phyloP scores from a whole-genome alignment of 805 yeast species.

The Danielia oregonensis region DNA sequence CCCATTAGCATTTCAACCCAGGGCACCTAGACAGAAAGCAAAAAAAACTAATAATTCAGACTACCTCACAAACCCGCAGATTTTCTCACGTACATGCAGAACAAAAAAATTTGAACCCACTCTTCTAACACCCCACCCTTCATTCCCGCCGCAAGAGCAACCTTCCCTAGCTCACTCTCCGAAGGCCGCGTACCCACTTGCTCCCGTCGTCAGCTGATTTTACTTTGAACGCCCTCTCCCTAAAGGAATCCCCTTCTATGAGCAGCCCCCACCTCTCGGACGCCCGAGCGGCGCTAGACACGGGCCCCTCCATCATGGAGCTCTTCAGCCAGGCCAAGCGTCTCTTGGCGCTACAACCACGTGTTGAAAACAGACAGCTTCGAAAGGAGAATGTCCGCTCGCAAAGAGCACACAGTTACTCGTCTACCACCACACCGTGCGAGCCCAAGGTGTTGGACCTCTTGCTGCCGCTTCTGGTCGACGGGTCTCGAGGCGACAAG shows the following conservation, averaged over 20 bases:
- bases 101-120: too few species aligned
- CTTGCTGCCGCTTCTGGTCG: constrained; percentile 38
- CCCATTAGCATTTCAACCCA: too few species aligned
- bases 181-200: too few species aligned
- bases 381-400: constrained; percentile 29
- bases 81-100: too few species aligned
- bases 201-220: too few species aligned
- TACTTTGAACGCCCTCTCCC: too few species aligned
- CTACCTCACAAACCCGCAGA: too few species aligned
- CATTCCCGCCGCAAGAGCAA: too few species aligned
- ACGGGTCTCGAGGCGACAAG: constrained; percentile 27
- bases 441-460: constrained; percentile 30
- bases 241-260: constrained; percentile 1
- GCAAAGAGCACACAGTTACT: constrained; percentile 16
- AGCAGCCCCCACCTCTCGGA: constrained; percentile 1
- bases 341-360: constrained; percentile 33
- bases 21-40: too few species aligned
- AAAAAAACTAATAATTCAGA: too few species aligned
- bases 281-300: constrained; percentile 9
- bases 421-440: not conserved
- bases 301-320: constrained; percentile 37
- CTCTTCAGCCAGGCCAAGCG: constrained; percentile 40
- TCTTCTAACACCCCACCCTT: too few species aligned
- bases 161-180: too few species aligned
- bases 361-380: constrained; percentile 37